A percentile compares a stretch with the other conserved stretches of the same genome.
phyloP scores from a whole-genome alignment of 495 filamentous ascomycete genomes.

The Penicillium silybi region DNA sequence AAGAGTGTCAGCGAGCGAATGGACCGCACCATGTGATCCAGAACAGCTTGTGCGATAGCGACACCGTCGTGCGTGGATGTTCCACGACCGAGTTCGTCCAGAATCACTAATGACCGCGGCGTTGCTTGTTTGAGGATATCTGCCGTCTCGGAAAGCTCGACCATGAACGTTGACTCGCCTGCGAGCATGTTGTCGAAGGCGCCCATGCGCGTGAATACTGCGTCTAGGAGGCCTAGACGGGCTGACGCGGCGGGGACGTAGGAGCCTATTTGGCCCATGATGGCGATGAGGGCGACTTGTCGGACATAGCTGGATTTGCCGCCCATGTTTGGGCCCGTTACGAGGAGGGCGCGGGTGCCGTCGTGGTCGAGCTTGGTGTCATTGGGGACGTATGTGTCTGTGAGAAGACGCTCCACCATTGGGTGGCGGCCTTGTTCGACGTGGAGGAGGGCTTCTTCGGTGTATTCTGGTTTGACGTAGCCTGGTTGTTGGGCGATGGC shows the following conservation, averaged over 20 bases:
- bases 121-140: constrained; percentile 88
- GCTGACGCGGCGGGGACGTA: constrained; percentile 83
- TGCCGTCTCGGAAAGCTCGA: constrained; percentile 87
- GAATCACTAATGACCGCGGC: constrained; percentile 73
- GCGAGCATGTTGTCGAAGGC: constrained; percentile 95
- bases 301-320: constrained; percentile 95
- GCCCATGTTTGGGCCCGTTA: constrained; percentile 98
- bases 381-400: constrained; percentile 90
- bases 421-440: constrained; percentile 83
- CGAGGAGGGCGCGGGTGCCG: constrained; percentile 69
- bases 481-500: constrained; percentile 79
- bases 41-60: constrained; percentile 89
- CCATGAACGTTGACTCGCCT: constrained; percentile 96
- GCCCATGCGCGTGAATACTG: constrained; percentile 95
- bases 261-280: constrained; percentile 92
- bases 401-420: constrained; percentile 90
- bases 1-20: constrained; percentile 78
- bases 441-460: constrained; percentile 61
- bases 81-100: constrained; percentile 93
- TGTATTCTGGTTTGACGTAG: constrained; percentile 84
- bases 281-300: constrained; percentile 82
- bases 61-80: constrained; percentile 94
- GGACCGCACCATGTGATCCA: constrained; percentile 76
- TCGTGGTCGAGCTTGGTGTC: constrained; percentile 63
- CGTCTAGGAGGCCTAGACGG: constrained; percentile 76